phyloP scores from a whole-genome alignment of 306 rosid species.

The Quercus parvula region DNA sequence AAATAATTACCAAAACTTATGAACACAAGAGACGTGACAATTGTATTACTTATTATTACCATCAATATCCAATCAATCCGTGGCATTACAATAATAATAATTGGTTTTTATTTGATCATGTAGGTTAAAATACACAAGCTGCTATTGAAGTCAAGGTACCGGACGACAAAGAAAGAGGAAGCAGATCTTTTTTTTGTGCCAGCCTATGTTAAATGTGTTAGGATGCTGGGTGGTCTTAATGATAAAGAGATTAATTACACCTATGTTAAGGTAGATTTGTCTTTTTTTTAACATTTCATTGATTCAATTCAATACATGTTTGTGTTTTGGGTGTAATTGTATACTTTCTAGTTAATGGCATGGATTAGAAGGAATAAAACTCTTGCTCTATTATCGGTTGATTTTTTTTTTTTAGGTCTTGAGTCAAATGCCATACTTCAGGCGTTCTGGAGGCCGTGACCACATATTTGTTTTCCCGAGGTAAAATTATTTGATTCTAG shows the following conservation, averaged over 20 bases:
- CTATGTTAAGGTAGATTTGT: constrained; percentile 55
- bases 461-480: constrained; percentile 96
- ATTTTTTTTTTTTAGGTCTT: constrained; percentile 47
- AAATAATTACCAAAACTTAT: too few species aligned
- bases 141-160: constrained; percentile 52
- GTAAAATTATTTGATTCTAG: constrained; percentile 25
- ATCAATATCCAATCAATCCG: too few species aligned
- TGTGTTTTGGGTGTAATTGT: neutral
- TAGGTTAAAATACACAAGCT: constrained; percentile 94
- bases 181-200: constrained; percentile 95
- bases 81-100: too few species aligned
- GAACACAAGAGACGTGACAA: too few species aligned
- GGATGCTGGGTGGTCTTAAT: constrained; percentile 87
- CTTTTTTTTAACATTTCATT: neutral
- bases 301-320: too few species aligned
- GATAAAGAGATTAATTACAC: constrained; percentile 80
- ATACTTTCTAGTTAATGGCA: neutral
- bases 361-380: too few species aligned
- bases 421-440: constrained; percentile 93
- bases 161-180: constrained; percentile 78
- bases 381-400: neutral
- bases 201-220: constrained; percentile 73
- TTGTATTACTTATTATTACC: too few species aligned
- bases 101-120: neutral
- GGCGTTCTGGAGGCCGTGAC: constrained; percentile 89